Evolutionary conservation across 495 filamentous ascomycete genomes (phyloP), one percentile per base, ranked within the genome.

Genomic region (Beverwykella pulmonaria): DNA sequence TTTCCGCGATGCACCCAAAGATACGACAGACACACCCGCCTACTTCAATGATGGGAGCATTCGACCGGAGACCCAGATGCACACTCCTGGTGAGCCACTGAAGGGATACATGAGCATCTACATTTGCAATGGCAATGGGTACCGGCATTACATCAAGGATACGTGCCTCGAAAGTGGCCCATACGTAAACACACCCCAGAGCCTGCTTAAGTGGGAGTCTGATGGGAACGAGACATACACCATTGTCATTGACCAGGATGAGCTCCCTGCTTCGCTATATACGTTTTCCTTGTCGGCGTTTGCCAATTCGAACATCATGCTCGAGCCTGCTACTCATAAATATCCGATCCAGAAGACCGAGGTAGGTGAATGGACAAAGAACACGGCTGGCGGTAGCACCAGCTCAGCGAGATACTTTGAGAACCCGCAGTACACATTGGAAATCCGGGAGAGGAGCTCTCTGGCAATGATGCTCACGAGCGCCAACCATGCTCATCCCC

Each of bases 141-240:
- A 87, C 26, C 82, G 87, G 46, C 86, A 97, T 1, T 87, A 89
- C 32, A 76, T 92, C 14, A 85, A 82, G 56, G 90, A 93, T 56
- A 83, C 82, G 10, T 81, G 85, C 20, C 74, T 90, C 4, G 79
- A 89, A 68, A 83, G 87, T 46, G 88, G 89, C 1, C 87, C 90
- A n/a, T 96, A 89, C 68, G 92, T 98, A 36, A 93, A 97, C 75
- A 93, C 92, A 1, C 92, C 93, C 14, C 96, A 98, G 74, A 95
- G 89, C 12, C 85, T 98, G 15, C 87, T 94, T 30, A 86, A 88
- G 59, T 82, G 95, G 44, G 86, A 90, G 10, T 81, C 90, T 64
- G 75, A 83, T 25, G 73, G 85, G 20, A 72, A 77, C 25, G 79
- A 80, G 22, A 79, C 81, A 0, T 93, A 92, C 72, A 98, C 93